Evolutionary conservation across 495 filamentous ascomycete genomes (phyloP), one percentile per base, ranked within the genome.

Genomic region (Jackrogersella multiformis): DNA sequence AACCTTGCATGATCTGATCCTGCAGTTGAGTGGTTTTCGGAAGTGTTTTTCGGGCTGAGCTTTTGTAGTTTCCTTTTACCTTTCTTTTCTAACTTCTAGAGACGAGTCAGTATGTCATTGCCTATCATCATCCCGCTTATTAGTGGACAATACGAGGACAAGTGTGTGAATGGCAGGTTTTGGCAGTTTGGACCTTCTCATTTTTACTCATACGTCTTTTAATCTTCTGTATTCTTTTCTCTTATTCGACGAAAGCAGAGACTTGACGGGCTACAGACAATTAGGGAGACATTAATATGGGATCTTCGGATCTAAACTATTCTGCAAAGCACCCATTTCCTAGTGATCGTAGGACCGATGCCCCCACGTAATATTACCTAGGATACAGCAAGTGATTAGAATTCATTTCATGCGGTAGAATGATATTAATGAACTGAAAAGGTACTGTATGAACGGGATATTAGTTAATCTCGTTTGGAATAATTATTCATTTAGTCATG

Each of bases 201-300:
- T 70, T 56, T 57, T 72, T 66, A 59, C 48, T 18, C 61, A 68
- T 69, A 73, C 70, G 45, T 64, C 60, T 66, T 72, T 56, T 55
- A 48, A 71, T 69, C 34, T 73, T 57, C 56, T 45, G 15, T n/a
- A 48, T 2, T 16, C 16, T 48, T 59, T 30, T 30, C 49, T 52
- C 66, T 56, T 51, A 55, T 34, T 41, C 56, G 39, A 48, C 35
- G 39, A 30, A 49, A 42, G 54, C 42, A 68, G 41, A 55, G 48
- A 46, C 53, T 68, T 74, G 51, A 64, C 35, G 60, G n/a, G 56
- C 64, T 62, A 64, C 49, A 73, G 52, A 67, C 48, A 58, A 56
- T 42, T 56, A 65, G 61, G 64, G 15, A 42, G 53, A 64, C 63
- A 61, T 74, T 52, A 68, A 74, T 72, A 72, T 35, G 61, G 61